Percentiles rank a stretch among this genome's conserved stretches.
These are phyloP conservation scores for Ciborinia camelliae DNA, from an alignment of 2,329 filamentous ascomycete genomes.

Conservation along the genomic window DNA sequence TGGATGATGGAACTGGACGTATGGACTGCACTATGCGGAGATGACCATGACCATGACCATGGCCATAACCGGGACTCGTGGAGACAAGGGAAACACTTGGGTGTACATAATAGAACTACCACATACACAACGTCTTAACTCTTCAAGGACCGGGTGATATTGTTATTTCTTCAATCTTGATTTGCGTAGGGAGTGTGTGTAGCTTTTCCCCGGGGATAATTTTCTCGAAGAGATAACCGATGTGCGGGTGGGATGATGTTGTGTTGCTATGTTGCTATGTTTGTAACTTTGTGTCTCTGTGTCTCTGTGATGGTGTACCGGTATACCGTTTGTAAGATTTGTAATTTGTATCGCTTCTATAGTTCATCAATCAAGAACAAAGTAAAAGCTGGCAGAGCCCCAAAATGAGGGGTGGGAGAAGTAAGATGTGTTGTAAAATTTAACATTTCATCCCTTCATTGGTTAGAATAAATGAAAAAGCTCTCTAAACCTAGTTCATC, in stretches of 20 bases:
- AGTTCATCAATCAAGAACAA: not conserved
- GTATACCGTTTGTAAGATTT: too few relatives aligned
- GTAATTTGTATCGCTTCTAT: too few relatives aligned
- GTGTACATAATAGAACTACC: not conserved
- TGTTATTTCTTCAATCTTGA: not conserved
- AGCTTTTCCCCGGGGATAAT: too few relatives aligned
- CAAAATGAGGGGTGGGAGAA: not conserved
- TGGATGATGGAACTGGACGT: not conserved
- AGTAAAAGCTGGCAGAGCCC: slow-evolving; percentile 6
- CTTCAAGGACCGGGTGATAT: not conserved
- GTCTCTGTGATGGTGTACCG: not conserved
- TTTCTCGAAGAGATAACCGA: not conserved
- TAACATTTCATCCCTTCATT: slow-evolving; percentile 5
- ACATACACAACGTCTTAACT: not conserved
- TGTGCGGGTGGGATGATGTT: not conserved
- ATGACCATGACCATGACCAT: slow-evolving; percentile 10
- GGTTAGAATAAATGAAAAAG: slow-evolving; percentile 4
- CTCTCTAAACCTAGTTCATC: not conserved
- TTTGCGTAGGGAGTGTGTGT: not conserved
- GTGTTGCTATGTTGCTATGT: not conserved
- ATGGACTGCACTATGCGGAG: slow-evolving; percentile 15
- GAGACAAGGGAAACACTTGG: slow-evolving; percentile 11
- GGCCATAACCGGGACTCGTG: slow-evolving; percentile 13
- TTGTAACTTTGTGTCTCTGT: not conserved
- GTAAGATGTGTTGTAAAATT: slow-evolving; percentile 13